A percentile compares a stretch with the other conserved stretches of the same genome.
Evolutionary conservation across 345 rosid species (phyloP).

Genomic region (Trapa incisa): DNA sequence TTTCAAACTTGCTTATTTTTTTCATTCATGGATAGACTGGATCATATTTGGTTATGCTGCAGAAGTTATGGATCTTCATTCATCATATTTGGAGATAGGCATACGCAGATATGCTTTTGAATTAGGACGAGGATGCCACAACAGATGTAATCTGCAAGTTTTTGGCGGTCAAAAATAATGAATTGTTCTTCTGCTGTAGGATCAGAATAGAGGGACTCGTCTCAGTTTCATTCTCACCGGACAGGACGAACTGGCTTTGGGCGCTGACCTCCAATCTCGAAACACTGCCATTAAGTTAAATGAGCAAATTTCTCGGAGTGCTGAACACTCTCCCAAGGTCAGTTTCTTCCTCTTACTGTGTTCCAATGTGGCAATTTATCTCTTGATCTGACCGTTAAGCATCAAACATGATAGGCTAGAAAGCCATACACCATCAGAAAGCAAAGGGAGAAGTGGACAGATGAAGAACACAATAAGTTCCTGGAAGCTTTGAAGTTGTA

Average conservation of each 20-base stretch:
- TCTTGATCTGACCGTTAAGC: slow-evolving; percentile 2
- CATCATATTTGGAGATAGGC: too few species aligned
- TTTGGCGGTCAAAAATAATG: too few species aligned
- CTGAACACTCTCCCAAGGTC: slow-evolving; percentile 53
- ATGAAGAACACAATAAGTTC: slow-evolving; percentile 69
- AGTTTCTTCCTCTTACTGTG: background rate
- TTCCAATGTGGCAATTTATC: background rate
- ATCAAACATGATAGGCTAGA: slow-evolving; percentile 28
- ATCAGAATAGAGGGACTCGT: slow-evolving; percentile 20
- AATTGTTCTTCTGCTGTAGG: slow-evolving; percentile 16
- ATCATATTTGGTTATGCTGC: too few species aligned
- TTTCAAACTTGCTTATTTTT: background rate
- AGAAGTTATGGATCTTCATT: too few species aligned
- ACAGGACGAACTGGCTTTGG: slow-evolving; percentile 17
- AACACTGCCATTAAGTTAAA: slow-evolving; percentile 12
- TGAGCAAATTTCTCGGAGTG: slow-evolving; percentile 31
- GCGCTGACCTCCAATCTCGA: background rate
- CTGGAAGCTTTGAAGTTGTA: slow-evolving; percentile 65
- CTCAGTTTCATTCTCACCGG: slow-evolving; percentile 11
- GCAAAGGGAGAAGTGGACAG: slow-evolving; percentile 85
- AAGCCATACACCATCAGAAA: slow-evolving; percentile 75
- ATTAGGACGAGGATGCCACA: too few species aligned
- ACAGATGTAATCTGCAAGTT: too few species aligned
- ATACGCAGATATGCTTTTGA: too few species aligned
- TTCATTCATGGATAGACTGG: too few species aligned